Evolutionary conservation across 2,329 filamentous ascomycete species (phyloP), one percentile per base, ranked within the genome.

Genomic region (Ceratocystis diversiconidia): DNA sequence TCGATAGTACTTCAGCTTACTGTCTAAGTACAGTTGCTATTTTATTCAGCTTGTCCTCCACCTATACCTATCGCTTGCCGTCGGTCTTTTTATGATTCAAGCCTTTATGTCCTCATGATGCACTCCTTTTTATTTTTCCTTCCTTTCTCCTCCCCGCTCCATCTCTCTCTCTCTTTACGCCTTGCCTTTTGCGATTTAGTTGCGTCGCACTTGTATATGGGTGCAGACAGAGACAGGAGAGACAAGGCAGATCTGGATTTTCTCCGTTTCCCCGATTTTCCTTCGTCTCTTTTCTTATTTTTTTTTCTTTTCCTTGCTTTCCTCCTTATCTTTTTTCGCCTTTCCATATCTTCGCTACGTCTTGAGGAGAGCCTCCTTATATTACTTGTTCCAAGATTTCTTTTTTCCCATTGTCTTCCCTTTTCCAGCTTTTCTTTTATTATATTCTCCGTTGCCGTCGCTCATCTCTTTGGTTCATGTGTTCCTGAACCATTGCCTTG

Each of bases 391-490:
- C 10, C 36, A 41, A 41, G 67, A 70, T 72, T 70, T 68, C 5
- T 70, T 70, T 70, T 68, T 67, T 67, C 66, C 66, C 65, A 70
- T 69, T 69, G 72, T 73, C 71, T 71, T 72, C 72, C 36, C 62
- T 12, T 15, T 15, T 15, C 10, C 36, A 0, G 10, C 10, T 41
- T 41, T 41, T 41, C 36, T 41, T 41, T 41, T 15, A 41, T 41
- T 41, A 41, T 41, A 41, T 41, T 41, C 10, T 41, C 36, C 36
- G 36, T 41, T 41, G 12, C 36, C 36, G 36, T 41, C 36, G 36
- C 36, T 41, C 36, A 15, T 12, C 36, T 41, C 36, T 41, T 41
- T 41, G 36, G 3, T 25, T 62, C 43, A 30, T 62, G 61, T 59
- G 44, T 66, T 61, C 43, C 22, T 46, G 43, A 59, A 57, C 19